Base-by-base conservation (phyloP, 106 monocot genomes). In the Gastrodia elata region DNA sequence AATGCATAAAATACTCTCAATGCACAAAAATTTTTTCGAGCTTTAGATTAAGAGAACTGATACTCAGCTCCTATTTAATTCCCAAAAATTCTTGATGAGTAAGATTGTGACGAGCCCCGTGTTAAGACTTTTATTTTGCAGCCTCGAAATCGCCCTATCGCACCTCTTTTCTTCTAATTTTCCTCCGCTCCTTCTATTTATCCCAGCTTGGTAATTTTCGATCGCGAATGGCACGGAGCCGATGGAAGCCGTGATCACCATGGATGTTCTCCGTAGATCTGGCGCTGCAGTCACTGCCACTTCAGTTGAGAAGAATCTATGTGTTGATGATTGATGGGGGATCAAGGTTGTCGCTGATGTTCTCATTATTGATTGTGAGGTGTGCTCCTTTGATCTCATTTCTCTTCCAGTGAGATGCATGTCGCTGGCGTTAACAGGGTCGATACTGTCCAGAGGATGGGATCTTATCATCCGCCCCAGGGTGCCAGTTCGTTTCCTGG, bases 241-340 rank as follows among this genome's bases (percentile, higher is more conserved):
- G 65, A 82, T 95, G 84, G 95, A 95, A 78, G 95, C 91, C n/a
- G 82, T 89, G 38, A 85, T 95, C 82, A 80, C 80, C 68, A 80
- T 87, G 80, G 92, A 91, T 76, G 83, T 92, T 52, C 87, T 95
- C 59, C 89, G 95, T 61, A 71, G 95, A 22, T 72, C 91, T 34
- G 95, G 95, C 24, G 89, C 95, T 13, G 84, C 85, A 39, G 95
- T 95, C 78, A 87, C 85, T 42, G 92, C 89, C 39, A 92, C 95
- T 16, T 92, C 95, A 27, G 86, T 77, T 27, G 82, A 77, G 71
- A 83, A 80, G 33, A 38, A 56, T 5, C 75, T 82, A 18, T 43
- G 44, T 26, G 85, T 91, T 4, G 85, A 85, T 30, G 91, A 81
- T 20, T 73, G 68, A 80, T 87, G 80, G 80, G 92, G 92, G 6